A percentile compares a stretch with the other conserved stretches of the same genome.
Conservation (phyloP, 2,329 filamentous ascomycete species). For the Calonectria crousiana region DNA sequence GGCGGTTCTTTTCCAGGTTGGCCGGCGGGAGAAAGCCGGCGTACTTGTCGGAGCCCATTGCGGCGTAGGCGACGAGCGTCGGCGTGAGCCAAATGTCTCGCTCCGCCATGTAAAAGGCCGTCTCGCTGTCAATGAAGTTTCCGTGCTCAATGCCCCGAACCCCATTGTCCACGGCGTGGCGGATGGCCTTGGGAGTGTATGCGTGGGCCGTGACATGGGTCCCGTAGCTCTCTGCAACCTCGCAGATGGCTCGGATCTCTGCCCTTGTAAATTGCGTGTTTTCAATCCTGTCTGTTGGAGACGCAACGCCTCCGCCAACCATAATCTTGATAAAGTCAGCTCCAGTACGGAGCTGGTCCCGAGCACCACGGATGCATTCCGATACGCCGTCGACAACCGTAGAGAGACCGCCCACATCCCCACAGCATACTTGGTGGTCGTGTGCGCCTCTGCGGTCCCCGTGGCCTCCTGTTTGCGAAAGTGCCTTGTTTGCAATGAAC, state of each 20-base stretch:
- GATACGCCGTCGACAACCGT: slow-evolving; percentile 66
- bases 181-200: slow-evolving; percentile 66
- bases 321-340: slow-evolving; percentile 74
- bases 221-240: slow-evolving; percentile 60
- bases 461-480: slow-evolving; percentile 71
- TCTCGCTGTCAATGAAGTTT: slow-evolving; percentile 55
- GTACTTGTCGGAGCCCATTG: slow-evolving; percentile 58
- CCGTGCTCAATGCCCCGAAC: slow-evolving; percentile 64
- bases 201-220: slow-evolving; percentile 69
- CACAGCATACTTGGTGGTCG: slow-evolving; percentile 52
- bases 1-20: slow-evolving; percentile 60
- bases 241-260: slow-evolving; percentile 66
- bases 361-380: slow-evolving; percentile 62
- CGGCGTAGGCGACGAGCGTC: slow-evolving; percentile 64
- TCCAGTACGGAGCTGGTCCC: slow-evolving; percentile 66
- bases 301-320: slow-evolving; percentile 67
- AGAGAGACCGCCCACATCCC: slow-evolving; percentile 50
- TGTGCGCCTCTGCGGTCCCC: slow-evolving; percentile 61
- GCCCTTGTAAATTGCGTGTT: slow-evolving; percentile 66
- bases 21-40: slow-evolving; percentile 56
- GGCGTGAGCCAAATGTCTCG: slow-evolving; percentile 63
- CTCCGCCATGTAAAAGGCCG: slow-evolving; percentile 62
- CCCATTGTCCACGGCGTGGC: slow-evolving; percentile 65
- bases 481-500: slow-evolving; percentile 65
- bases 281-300: slow-evolving; percentile 64